A percentile compares a stretch with the other conserved stretches of the same genome.
Conservation (phyloP, 768 basidiomycete species). For the Suillus ampliporus region DNA sequence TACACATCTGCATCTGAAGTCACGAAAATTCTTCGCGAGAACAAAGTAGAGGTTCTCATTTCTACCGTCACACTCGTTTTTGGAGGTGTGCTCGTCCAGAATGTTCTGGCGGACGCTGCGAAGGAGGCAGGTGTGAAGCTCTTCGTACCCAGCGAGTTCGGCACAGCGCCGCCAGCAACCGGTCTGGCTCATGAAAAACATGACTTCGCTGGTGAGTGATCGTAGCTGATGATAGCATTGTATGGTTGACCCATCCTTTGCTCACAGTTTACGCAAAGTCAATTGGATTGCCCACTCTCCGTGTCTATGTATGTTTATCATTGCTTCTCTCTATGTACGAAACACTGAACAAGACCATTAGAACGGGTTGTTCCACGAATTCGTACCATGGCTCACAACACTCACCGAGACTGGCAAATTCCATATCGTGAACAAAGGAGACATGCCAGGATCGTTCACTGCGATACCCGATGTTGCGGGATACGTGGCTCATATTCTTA, state of each 20-base stretch:
- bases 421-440: slow-evolving; percentile 30
- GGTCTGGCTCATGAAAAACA: slow-evolving; percentile 4
- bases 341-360: slow-evolving; percentile 9
- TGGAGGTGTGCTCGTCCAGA: too few relatives aligned
- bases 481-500: slow-evolving; percentile 31
- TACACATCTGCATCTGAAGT: too few relatives aligned
- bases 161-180: slow-evolving; percentile 16
- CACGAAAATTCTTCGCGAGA: too few relatives aligned
- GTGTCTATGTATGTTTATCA: slow-evolving; percentile 15
- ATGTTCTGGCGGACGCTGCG: slow-evolving; percentile 7
- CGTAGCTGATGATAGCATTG: too few relatives aligned
- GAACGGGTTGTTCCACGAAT: slow-evolving; percentile 29
- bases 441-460: slow-evolving; percentile 29
- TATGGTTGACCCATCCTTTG: background rate
- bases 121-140: slow-evolving; percentile 35
- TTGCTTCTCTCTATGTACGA: slow-evolving; percentile 18
- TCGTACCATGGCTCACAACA: slow-evolving; percentile 21
- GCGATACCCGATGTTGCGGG: slow-evolving; percentile 32
- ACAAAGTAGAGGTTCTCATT: too few relatives aligned
- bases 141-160: slow-evolving; percentile 40
- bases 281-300: slow-evolving; percentile 23
- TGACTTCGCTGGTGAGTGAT: slow-evolving; percentile 8
- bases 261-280: slow-evolving; percentile 23
- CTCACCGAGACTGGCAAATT: slow-evolving; percentile 21
- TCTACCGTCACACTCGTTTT: too few relatives aligned